A percentile compares a stretch with the other conserved stretches of the same genome.
These are phyloP conservation scores for Leucocoprinus birnbaumii DNA, from an alignment of 768 basidiomycete species.

Conservation along the genomic window DNA sequence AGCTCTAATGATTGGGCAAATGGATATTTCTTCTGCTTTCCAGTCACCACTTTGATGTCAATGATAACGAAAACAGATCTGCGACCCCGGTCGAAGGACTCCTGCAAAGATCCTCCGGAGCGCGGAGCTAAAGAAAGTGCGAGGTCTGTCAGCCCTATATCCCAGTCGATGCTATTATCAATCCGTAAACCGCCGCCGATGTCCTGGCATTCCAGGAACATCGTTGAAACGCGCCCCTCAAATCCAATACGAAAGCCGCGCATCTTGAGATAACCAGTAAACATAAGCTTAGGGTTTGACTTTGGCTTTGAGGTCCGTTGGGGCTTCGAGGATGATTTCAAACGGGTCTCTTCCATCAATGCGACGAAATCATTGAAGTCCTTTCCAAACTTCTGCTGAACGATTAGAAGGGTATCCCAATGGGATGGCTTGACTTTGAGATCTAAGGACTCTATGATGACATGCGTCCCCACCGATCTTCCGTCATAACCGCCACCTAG, in stretches of 20 bases:
- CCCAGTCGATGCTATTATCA: conserved; percentile 52
- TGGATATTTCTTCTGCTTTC: conserved; percentile 22
- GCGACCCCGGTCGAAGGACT: conserved; percentile 53
- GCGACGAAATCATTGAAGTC: conserved; percentile 81
- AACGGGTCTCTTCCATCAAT: conserved; percentile 60
- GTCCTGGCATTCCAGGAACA: conserved; percentile 74
- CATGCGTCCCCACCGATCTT: conserved; percentile 46
- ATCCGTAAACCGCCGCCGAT: conserved; percentile 62
- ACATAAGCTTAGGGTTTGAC: conserved; percentile 15
- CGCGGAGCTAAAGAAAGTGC: conserved; percentile 81
- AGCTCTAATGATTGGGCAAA: conserved; percentile 44
- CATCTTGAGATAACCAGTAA: conserved; percentile 59
- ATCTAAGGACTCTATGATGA: conserved; percentile 65
- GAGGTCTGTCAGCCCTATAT: conserved; percentile 68
- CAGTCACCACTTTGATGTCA: conserved; percentile 53
- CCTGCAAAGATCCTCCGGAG: conserved; percentile 30
- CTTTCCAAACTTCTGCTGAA: conserved; percentile 88
- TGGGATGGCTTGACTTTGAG: conserved; percentile 77
- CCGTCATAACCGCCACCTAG: conserved; percentile 58
- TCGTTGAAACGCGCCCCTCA: conserved; percentile 67
- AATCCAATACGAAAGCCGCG: conserved; percentile 80
- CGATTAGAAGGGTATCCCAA: conserved; percentile 78
- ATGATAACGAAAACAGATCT: conserved; percentile 82
- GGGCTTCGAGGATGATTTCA: conserved; percentile 15
- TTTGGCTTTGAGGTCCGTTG: conserved; percentile 19